These are phyloP conservation scores for Chytriomyces sp. DNA, from an alignment of 192 early-diverging fungal genomes.

Conservation along the genomic window DNA sequence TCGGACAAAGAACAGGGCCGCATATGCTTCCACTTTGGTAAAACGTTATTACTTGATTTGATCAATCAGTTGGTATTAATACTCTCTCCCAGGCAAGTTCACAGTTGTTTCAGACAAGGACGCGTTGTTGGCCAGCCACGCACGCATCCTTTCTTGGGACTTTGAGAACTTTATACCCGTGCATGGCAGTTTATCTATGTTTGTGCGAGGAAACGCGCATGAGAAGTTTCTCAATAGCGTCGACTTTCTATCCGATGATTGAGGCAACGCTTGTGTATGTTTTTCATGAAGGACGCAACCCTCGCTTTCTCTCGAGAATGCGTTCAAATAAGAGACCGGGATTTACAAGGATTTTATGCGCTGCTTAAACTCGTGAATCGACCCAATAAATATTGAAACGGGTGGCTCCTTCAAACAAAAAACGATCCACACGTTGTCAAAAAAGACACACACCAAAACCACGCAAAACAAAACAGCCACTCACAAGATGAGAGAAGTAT, in stretches of 20 bases:
- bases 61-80: background rate
- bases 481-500: constrained; percentile 9
- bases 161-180: constrained; percentile 11
- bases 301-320: too few relatives aligned
- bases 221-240: background rate
- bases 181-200: background rate
- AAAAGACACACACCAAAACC: background rate
- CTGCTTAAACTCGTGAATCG: background rate
- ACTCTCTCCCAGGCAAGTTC: background rate
- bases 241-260: background rate
- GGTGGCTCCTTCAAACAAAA: background rate
- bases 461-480: background rate
- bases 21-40: constrained; percentile 12
- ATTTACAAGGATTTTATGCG: background rate
- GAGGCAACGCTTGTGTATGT: too few relatives aligned
- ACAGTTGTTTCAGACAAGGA: background rate
- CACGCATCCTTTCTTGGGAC: constrained; percentile 6
- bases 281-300: too few relatives aligned
- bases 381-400: background rate
- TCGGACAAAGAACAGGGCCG: background rate
- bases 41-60: background rate
- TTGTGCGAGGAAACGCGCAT: background rate
- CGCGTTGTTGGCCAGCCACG: background rate
- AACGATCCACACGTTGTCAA: background rate
- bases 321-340: background rate